Percentiles rank a stretch among this genome's conserved stretches.
Conservation (phyloP, 352 stramenopile species). For the Thalassiosira exigua region DNA sequence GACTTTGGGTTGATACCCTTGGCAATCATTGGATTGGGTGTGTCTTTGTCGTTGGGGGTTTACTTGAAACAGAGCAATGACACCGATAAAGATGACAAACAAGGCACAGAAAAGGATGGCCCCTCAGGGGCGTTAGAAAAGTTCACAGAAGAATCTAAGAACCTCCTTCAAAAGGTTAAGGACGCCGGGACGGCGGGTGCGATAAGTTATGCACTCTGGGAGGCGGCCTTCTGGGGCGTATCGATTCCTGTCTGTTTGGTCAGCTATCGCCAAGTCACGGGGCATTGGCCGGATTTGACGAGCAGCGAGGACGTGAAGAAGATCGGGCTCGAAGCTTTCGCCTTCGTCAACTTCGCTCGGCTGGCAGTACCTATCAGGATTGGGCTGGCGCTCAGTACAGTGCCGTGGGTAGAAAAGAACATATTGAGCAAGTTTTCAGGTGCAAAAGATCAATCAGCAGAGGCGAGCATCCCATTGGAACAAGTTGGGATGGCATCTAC, state of each 20-base stretch:
- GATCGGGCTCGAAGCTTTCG: conserved; percentile 79
- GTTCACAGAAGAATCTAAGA: conserved; percentile 28
- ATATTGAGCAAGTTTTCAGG: conserved; percentile 67
- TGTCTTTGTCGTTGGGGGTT: conserved; percentile 36
- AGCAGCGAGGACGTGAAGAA: conserved; percentile 77
- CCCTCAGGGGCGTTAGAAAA: neutral
- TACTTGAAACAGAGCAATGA: conserved; percentile 40
- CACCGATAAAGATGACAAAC: conserved; percentile 1
- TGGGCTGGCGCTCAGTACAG: conserved; percentile 78
- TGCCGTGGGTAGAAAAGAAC: conserved; percentile 77
- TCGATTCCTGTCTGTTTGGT: conserved; percentile 76
- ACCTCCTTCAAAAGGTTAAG: conserved; percentile 78
- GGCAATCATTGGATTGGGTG: conserved; percentile 17
- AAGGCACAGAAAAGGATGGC: conserved; percentile 7
- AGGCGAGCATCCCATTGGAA: neutral
- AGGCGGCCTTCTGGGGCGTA: conserved; percentile 80
- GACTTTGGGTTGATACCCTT: conserved; percentile 36
- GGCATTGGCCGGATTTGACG: conserved; percentile 76
- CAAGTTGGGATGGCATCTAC: neutral
- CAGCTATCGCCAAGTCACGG: conserved; percentile 70
- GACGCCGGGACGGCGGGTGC: conserved; percentile 73
- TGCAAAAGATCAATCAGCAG: neutral
- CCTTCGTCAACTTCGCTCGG: conserved; percentile 85
- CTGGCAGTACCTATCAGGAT: conserved; percentile 83
- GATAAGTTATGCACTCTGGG: conserved; percentile 80